A percentile compares a stretch with the other conserved stretches of the same genome.
Conservation (phyloP, 2,329 filamentous ascomycete genomes). For the Colletotrichum camelliae region DNA sequence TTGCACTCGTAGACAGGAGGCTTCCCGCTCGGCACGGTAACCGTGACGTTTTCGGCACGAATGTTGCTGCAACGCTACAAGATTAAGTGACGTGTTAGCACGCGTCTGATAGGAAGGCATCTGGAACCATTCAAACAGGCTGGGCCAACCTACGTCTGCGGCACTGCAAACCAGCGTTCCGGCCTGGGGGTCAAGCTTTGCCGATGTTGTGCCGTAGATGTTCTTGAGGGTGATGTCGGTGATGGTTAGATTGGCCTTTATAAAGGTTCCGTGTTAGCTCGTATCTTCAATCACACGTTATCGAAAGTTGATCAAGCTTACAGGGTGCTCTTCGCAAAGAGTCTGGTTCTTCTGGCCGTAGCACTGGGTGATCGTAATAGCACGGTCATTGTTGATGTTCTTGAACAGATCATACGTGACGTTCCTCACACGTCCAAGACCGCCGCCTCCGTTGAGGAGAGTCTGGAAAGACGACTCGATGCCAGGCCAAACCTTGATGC, state of each 20-base stretch:
- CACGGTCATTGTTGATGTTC: conserved; percentile 63
- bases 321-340: conserved; percentile 37
- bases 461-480: conserved; percentile 53
- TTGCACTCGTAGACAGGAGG: conserved; percentile 47
- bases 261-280: not conserved
- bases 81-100: too few species aligned
- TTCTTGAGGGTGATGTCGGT: conserved; percentile 31
- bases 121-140: too few species aligned
- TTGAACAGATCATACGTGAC: conserved; percentile 67
- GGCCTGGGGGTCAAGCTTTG: conserved; percentile 32
- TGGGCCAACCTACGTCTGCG: conserved; percentile 26
- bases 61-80: conserved; percentile 48
- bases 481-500: conserved; percentile 74
- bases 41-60: conserved; percentile 46
- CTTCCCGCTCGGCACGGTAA: conserved; percentile 51
- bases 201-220: conserved; percentile 32
- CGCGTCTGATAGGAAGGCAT: too few species aligned
- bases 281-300: fast-evolving
- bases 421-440: conserved; percentile 58
- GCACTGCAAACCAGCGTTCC: conserved; percentile 34
- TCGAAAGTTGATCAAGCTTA: not conserved
- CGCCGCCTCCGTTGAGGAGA: conserved; percentile 68
- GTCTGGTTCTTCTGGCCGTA: conserved; percentile 47
- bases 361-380: conserved; percentile 67
- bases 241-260: conserved; percentile 26